Evolutionary conservation across 2,329 filamentous ascomycete species (phyloP), one percentile per base, ranked within the genome.

Genomic region (Curvularia spicifera): DNA sequence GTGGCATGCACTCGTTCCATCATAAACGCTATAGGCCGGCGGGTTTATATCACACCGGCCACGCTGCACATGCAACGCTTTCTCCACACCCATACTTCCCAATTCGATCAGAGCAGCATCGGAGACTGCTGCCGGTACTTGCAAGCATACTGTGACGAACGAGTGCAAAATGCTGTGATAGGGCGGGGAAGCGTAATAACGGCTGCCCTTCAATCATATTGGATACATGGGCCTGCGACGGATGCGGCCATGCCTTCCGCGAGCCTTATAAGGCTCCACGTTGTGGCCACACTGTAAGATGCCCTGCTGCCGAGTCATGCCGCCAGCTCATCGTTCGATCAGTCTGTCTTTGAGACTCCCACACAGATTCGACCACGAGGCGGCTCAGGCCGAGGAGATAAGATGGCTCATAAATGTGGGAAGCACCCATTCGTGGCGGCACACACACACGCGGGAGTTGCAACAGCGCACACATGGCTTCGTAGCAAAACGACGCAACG

Each of bases 241-340:
- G 35, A 51, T 63, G 51, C 60, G 53, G 57, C 26, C 50, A 62
- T 54, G 51, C 29, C 22, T 46, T 43, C 52, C 42, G 45, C 13
- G 48, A 57, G 55, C 56, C 59, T 39, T 28, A 57, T 29, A 42
- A 54, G 51, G 45, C 47, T 33, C 43, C 46, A 54, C 46, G 49
- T 52, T 55, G 46, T n/a, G 28, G 52, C 29, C 50, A 51, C 28
- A 18, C 26, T 47, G 20, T 54, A 49, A 43, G 35, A 43, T 47
- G 20, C 43, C 43, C 35, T 51, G n/a, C 42, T 53, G 51, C 42
- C 50, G 50, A 64, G 40, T 55, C 53, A 59, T 61, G 58, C 35
- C 51, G 67, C 66, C 64, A 71, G 40, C 68, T 69, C 65, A 70
- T 66, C 63, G 33, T 46, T 33, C 20, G 45, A 56, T 51, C 39